Evolutionary conservation across 1,284 basidiomycete genomes (phyloP), one percentile per base, ranked within the genome.

Genomic region (Boletus smithii): DNA sequence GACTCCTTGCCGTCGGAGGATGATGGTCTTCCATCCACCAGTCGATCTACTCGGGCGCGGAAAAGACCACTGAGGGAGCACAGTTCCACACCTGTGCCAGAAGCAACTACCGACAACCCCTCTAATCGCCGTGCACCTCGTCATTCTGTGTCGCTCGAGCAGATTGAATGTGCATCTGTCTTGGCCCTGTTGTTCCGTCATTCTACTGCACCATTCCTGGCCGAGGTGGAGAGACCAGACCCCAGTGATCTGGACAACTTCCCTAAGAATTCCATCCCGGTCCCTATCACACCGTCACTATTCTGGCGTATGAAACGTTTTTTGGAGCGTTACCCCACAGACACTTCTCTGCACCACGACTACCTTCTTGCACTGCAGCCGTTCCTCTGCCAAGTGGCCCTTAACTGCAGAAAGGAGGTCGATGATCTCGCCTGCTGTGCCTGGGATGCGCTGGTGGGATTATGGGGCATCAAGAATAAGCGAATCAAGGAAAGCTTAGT

Each of bases 401-500:
- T 94, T 46, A 95, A 95, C 62, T 74, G 71, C 46, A 79, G 75
- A 27, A 62, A 72, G 2, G 73, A 77, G 1, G 77, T 91, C 36
- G 71, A 77, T 7, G 60, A 65, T 9, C 84, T 89, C 46, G 82
- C 88, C 0, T 65, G 70, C 8, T 68, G 68, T 26, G 69, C 84
- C 1, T 91, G 91, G 81, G 71, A 80, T 36, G 63, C 68, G 8
- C 62, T 97, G 5, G 72, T 92, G 2, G 68, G 66, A 2, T 67
- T 94, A 20, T 95, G 91, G 91, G 72, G 75, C 2, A 83, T 83
- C 7, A 89, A 88, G 68, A 85, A 83, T 61, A 82, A 77, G 49
- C 65, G 72, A 16, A 72, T 83, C 56, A 88, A 90, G 56, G 80
- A 85, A 55, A 73, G 75, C 7, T 70, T 93, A 14, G 70, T 93